Base-by-base conservation (phyloP, 805 yeast genomes). In the Spathaspora gorwiae region DNA sequence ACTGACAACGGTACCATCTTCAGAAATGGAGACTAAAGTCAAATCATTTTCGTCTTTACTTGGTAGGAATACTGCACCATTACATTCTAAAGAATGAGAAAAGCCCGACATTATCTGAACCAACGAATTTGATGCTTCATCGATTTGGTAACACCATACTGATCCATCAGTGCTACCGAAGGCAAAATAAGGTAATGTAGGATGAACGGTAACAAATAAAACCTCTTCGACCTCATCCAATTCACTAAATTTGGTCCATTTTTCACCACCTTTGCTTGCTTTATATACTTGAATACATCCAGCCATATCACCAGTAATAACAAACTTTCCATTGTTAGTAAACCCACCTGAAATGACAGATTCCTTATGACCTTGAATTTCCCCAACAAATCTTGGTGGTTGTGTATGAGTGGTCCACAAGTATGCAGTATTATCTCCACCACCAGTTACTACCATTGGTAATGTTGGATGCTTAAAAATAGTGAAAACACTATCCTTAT, bases 101-200 rank as follows among this genome's bases (percentile, higher is more conserved):
- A 84, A 86, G 2, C 92, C 94, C 39, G 84, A 73, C 84, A 87
- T 83, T 33, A 87, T 66, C 60, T 83, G 86, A 47, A 81, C 88
- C 43, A 86, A 65, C 9, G 78, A 64, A 37, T 60, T 55, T 38
- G 59, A 39, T 12, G 48, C 43, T 42, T 84, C 72, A 47, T 78
- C 82, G 35, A 90, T 75, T 57, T 84, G 87, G 61, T 90, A 94
- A 26, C 84, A 88, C 96, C 97, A 92, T 3, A 90, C 95, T 0
- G 96, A 84, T 2, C 99, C 99, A 64, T 90, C 97, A 7, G 75
- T 71, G 19, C 89, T 92, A 50, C 98, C 97, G 60, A 87, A 88
- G 11, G 98, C 97, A 70, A 92, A 88, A 39, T 87, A 77, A 24
- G 83, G 77, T 59, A 83, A 84, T 15, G 72, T 70, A 26, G 97